Evolutionary conservation across 2,329 filamentous ascomycete genomes (phyloP).

Genomic region (Aspergillus pseudotamarii): DNA sequence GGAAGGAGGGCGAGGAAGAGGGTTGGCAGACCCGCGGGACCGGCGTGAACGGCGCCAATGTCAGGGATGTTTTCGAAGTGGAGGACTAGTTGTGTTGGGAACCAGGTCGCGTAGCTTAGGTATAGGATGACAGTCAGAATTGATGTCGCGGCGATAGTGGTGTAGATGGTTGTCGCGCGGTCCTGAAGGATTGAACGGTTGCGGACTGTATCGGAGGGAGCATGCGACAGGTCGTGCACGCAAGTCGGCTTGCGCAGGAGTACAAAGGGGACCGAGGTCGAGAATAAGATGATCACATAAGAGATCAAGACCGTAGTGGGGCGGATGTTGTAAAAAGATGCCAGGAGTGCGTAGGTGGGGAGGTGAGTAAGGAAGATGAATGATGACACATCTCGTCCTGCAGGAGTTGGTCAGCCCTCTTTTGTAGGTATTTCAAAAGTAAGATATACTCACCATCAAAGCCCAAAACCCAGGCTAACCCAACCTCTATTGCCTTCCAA

Average conservation of each 20-base stretch:
- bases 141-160: conserved; percentile 67
- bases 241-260: conserved; percentile 70
- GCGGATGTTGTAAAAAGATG: conserved; percentile 74
- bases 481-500: conserved; percentile 67
- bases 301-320: conserved; percentile 62
- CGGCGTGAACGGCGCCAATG: conserved; percentile 67
- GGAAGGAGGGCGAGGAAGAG: conserved; percentile 61
- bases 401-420: not conserved
- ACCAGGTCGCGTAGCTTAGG: conserved; percentile 67
- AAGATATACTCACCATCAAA: conserved; percentile 59
- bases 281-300: conserved; percentile 68
- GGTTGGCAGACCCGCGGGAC: conserved; percentile 54
- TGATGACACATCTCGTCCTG: conserved; percentile 67
- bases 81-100: conserved; percentile 71
- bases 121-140: conserved; percentile 78
- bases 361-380: conserved; percentile 72
- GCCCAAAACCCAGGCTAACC: conserved; percentile 70
- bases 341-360: conserved; percentile 74
- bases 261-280: conserved; percentile 72
- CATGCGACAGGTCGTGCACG: conserved; percentile 60
- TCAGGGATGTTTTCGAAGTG: conserved; percentile 74
- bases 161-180: conserved; percentile 63
- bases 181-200: conserved; percentile 70
- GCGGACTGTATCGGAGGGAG: conserved; percentile 48
- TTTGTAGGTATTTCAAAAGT: not conserved